Conservation (phyloP, 23 red algal species). For the Gracilaria vermiculophylla region DNA sequence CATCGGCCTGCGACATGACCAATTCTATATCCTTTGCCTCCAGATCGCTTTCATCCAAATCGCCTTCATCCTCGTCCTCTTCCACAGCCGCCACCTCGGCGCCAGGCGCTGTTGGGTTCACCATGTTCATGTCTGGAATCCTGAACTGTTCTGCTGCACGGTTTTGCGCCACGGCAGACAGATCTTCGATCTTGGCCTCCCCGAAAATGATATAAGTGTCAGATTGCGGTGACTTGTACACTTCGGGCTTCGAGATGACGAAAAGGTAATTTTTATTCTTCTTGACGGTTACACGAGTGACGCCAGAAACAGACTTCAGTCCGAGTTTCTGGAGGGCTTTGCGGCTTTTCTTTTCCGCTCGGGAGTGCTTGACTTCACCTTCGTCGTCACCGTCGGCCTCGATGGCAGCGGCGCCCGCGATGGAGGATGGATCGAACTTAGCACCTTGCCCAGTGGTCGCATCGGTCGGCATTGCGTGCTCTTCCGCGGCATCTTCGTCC, state of each 20-base stretch:
- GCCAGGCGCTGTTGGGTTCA: constrained; percentile 2
- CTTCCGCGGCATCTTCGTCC: neutral
- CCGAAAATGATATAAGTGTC: constrained; percentile 99
- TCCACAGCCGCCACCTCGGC: constrained; percentile 23
- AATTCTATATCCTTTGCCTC: constrained; percentile 97
- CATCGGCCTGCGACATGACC: constrained; percentile 95
- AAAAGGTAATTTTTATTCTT: constrained; percentile 94
- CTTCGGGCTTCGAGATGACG: constrained; percentile 93
- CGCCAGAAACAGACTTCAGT: constrained; percentile 86
- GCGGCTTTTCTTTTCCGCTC: constrained; percentile 93
- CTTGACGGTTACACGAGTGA: constrained; percentile 87
- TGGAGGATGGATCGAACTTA: constrained; percentile 42
- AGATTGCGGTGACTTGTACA: constrained; percentile 92
- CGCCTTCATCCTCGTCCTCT: constrained; percentile 78
- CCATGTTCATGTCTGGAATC: constrained; percentile 61
- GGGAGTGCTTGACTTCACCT: constrained; percentile 76
- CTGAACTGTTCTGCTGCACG: constrained; percentile 87
- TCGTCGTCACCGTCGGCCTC: constrained; percentile 41
- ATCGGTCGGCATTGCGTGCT: neutral
- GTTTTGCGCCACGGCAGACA: constrained; percentile 76
- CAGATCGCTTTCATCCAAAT: constrained; percentile 82
- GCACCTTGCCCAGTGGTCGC: neutral
- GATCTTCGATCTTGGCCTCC: constrained; percentile 96
- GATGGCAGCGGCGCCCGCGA: constrained; percentile 26
- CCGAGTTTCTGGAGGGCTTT: constrained; percentile 97